A percentile compares a stretch with the other conserved stretches of the same genome.
Conservation (phyloP, 768 basidiomycete species). For the Podaxis sp. region DNA sequence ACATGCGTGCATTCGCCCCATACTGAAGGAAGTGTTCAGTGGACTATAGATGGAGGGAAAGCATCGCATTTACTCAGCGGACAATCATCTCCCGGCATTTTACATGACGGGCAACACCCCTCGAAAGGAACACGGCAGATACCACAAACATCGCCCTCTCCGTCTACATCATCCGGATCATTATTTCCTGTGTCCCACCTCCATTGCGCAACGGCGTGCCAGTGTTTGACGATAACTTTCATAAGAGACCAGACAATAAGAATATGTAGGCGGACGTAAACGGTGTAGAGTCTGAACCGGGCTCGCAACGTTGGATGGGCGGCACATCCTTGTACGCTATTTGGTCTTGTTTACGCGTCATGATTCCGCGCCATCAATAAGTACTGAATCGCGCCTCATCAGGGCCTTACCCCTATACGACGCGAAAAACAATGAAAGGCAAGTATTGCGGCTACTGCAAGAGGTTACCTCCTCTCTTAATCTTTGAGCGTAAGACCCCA, state of each 20-base stretch:
- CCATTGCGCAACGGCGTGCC: constrained; percentile 90
- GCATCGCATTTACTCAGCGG: constrained; percentile 21
- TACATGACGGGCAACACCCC: constrained; percentile 93
- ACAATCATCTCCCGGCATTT: constrained; percentile 86
- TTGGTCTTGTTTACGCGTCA: constrained; percentile 31
- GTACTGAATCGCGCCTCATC: no score
- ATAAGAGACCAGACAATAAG: constrained; percentile 33
- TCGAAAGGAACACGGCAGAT: constrained; percentile 93
- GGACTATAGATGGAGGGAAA: not conserved
- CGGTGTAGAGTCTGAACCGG: not conserved
- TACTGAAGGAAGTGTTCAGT: constrained; percentile 49
- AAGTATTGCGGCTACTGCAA: no score
- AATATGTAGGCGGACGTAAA: not conserved
- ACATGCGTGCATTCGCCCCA: constrained; percentile 98
- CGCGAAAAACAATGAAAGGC: no score
- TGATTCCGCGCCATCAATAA: constrained; percentile 3
- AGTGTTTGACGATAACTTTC: constrained; percentile 82
- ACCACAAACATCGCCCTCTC: constrained; percentile 68
- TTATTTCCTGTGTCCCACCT: constrained; percentile 65
- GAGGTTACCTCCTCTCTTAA: not conserved
- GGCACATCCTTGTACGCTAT: constrained; percentile 12
- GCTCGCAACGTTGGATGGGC: not conserved
- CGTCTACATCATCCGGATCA: constrained; percentile 38
- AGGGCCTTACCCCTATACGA: no score
- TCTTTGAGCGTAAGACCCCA: not conserved